Evolutionary conservation across 352 stramenopile genomes (phyloP).

Genomic region (Pythium inflatum): DNA sequence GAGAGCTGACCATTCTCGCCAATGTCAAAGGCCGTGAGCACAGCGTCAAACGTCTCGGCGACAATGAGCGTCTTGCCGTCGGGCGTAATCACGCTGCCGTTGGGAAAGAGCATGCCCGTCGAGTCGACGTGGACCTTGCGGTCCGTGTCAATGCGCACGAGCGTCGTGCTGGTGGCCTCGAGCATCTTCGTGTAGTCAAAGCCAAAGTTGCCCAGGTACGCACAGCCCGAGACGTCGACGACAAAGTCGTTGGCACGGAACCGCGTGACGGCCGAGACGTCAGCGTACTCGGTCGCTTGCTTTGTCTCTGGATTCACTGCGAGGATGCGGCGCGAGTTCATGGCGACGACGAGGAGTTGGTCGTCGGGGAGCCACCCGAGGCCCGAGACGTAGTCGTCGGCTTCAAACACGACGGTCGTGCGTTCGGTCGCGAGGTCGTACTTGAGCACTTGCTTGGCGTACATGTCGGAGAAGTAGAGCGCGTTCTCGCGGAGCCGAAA

Average conservation of each 20-base stretch:
- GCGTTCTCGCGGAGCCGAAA: constrained; percentile 54
- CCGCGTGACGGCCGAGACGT: constrained; percentile 54
- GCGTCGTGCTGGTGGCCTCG: constrained; percentile 45
- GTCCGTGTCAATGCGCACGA: constrained; percentile 63
- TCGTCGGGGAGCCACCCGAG: constrained; percentile 69
- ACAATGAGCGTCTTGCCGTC: constrained; percentile 77
- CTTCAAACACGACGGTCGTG: constrained; percentile 47
- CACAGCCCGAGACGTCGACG: constrained; percentile 42
- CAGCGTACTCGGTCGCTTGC: constrained; percentile 47
- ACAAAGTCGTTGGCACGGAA: constrained; percentile 70
- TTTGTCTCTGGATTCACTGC: constrained; percentile 49
- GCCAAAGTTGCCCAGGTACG: constrained; percentile 71
- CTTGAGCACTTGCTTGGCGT: constrained; percentile 58
- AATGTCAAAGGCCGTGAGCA: constrained; percentile 72
- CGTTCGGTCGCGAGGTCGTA: constrained; percentile 51
- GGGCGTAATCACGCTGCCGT: constrained; percentile 68
- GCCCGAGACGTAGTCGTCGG: constrained; percentile 59
- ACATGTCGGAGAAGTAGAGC: constrained; percentile 77
- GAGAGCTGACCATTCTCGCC: constrained; percentile 45
- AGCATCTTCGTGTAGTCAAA: constrained; percentile 48
- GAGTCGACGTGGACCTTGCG: constrained; percentile 51
- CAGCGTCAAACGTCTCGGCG: constrained; percentile 59
- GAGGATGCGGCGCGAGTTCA: constrained; percentile 51
- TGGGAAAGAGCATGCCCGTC: constrained; percentile 69
- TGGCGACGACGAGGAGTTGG: constrained; percentile 59